Evolutionary conservation across 179 eudicot species (phyloP).

Genomic region (Kewa caespitosa): DNA sequence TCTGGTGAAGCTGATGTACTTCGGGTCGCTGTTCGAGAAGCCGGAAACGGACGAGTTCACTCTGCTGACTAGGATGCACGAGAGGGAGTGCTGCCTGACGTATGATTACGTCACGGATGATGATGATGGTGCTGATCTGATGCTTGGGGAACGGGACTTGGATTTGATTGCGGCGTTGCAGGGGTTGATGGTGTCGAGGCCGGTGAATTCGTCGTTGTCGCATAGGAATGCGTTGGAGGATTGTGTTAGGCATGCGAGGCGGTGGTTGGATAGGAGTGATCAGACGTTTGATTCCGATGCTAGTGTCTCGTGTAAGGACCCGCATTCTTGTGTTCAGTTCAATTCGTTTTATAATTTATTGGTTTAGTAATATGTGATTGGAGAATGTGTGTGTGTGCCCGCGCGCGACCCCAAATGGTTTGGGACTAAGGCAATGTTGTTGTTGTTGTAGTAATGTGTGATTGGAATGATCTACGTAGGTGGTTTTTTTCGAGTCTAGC

Average conservation of each 20-base stretch:
- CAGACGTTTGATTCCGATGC: slow-evolving; percentile 47
- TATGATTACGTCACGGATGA: slow-evolving; percentile 86
- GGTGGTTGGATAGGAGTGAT: slow-evolving; percentile 60
- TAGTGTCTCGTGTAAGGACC: slow-evolving; percentile 52
- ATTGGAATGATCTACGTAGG: too few species aligned
- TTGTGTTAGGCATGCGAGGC: slow-evolving; percentile 67
- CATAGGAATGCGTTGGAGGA: slow-evolving; percentile 63
- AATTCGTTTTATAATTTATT: not conserved
- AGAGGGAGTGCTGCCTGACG: slow-evolving; percentile 79
- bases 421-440: too few species aligned
- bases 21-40: slow-evolving; percentile 70
- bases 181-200: slow-evolving; percentile 47
- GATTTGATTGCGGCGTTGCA: slow-evolving; percentile 70
- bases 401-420: too few species aligned
- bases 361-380: too few species aligned
- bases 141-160: slow-evolving; percentile 67
- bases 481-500: too few species aligned
- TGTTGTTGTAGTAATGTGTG: too few species aligned
- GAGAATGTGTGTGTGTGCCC: too few species aligned
- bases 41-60: slow-evolving; percentile 57
- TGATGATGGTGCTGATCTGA: slow-evolving; percentile 66
- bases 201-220: slow-evolving; percentile 54
- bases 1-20: slow-evolving; percentile 67
- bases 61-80: slow-evolving; percentile 68
- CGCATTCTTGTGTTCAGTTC: not conserved